Conservation (phyloP, 2,329 filamentous ascomycete genomes). For the Alternaria brassicae region DNA sequence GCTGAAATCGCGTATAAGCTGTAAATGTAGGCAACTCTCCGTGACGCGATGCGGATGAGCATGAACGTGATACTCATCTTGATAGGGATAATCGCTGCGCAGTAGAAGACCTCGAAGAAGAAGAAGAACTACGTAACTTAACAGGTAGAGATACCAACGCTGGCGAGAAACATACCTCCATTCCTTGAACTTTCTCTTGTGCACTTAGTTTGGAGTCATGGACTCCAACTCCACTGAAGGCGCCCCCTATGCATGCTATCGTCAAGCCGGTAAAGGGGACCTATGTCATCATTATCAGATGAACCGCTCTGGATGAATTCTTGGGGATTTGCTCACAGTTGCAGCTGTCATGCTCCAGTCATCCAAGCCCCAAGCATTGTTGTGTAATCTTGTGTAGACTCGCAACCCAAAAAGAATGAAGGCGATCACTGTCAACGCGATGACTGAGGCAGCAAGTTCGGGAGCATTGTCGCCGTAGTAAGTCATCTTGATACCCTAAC, state of each 20-base stretch:
- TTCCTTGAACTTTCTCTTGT: slow-evolving; percentile 7
- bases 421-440: slow-evolving; percentile 7
- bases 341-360: slow-evolving; percentile 16
- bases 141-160: not conserved
- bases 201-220: slow-evolving; percentile 1
- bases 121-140: slow-evolving; percentile 11
- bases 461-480: slow-evolving; percentile 15
- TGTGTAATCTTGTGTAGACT: slow-evolving; percentile 15
- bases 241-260: slow-evolving; percentile 13
- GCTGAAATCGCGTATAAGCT: slow-evolving; percentile 10
- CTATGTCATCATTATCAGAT: not conserved
- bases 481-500: slow-evolving; percentile 5
- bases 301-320: not conserved
- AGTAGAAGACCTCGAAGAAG: slow-evolving; percentile 15
- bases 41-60: slow-evolving; percentile 14
- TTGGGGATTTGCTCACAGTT: not conserved
- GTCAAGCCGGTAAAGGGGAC: slow-evolving; percentile 14
- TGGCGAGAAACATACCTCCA: slow-evolving; percentile 7
- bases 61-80: slow-evolving; percentile 19
- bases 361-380: slow-evolving; percentile 14
- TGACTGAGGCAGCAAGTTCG: slow-evolving; percentile 10
- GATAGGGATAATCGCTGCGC: slow-evolving; percentile 13
- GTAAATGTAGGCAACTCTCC: slow-evolving; percentile 7
- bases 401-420: slow-evolving; percentile 11
- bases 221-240: slow-evolving; percentile 13